phyloP scores from a whole-genome alignment of 2,329 filamentous ascomycete species.

The Atkinsonella hypoxylon region DNA sequence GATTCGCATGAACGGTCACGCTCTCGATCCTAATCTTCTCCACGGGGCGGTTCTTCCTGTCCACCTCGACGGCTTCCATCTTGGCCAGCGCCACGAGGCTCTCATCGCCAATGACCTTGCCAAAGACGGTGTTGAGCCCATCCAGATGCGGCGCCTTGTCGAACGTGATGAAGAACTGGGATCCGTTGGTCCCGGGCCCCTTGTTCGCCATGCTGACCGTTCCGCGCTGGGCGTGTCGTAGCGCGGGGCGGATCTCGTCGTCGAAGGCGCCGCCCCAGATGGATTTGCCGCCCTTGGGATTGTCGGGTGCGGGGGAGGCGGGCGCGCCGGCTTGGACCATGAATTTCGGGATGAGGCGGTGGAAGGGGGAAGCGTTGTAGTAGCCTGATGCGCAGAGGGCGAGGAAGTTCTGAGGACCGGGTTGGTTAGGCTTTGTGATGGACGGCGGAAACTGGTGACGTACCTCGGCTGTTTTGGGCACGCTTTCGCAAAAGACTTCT shows the following conservation, averaged over 20 bases:
- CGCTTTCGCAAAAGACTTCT: constrained; percentile 90
- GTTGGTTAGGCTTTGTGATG: not conserved
- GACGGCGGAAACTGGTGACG: not conserved
- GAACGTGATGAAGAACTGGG: constrained; percentile 73
- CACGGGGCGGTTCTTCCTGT: constrained; percentile 67
- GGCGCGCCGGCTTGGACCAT: constrained; percentile 69
- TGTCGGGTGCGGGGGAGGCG: constrained; percentile 39
- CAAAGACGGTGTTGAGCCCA: constrained; percentile 76
- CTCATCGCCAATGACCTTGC: constrained; percentile 56
- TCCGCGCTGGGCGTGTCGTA: constrained; percentile 57
- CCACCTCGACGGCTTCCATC: constrained; percentile 60
- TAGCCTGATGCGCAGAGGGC: constrained; percentile 71
- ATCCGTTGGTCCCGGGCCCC: constrained; percentile 60
- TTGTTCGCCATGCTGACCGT: constrained; percentile 72
- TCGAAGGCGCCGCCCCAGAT: constrained; percentile 67
- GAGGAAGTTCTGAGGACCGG: constrained; percentile 59
- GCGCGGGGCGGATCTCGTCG: constrained; percentile 64
- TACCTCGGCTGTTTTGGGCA: constrained; percentile 83
- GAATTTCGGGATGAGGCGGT: constrained; percentile 69
- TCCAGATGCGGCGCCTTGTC: constrained; percentile 71
- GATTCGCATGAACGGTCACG: constrained; percentile 70
- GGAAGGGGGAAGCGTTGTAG: constrained; percentile 65
- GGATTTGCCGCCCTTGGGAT: constrained; percentile 56
- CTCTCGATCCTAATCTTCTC: constrained; percentile 53
- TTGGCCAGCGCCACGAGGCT: constrained; percentile 53